Evolutionary conservation across 805 yeast genomes (phyloP), one percentile per base, ranked within the genome.

Genomic region (Yarrowia sp.): DNA sequence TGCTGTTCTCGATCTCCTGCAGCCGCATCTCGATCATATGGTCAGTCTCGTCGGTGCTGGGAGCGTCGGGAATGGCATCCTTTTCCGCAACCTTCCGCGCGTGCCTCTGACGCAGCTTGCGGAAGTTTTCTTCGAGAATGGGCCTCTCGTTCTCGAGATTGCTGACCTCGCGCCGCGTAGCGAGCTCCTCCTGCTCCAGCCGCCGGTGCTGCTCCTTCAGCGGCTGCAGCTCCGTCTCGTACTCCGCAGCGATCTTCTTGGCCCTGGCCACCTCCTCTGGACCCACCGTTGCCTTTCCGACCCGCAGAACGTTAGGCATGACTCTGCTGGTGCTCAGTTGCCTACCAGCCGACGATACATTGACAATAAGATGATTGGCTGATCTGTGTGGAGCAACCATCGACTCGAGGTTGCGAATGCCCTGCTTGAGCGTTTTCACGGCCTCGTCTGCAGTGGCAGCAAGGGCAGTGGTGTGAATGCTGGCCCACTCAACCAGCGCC

Each of bases 21-120:
- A 13, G 22, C 42, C 24, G 33, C 24, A 4, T 4, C 18, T 35
- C 42, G 31, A 51, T 51, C 18, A 22, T 16, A 3, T 22, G 42
- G 13, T 51, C 58, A 16, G 58, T 51, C 16, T 51, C 58, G 18
- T 51, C 58, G 10, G 42, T 24, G 36, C 29, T 33, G 9, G 42
- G 58, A 5, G 41, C 58, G n/a, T 51, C 58, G 9, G 58, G 58
- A 35, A 51, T 22, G 13, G 42, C 6, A 1, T 51, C 42, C 24
- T 13, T 51, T 9, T 27, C 51, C 3, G 35, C 7, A 1, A 44
- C 5, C n/a, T n/a, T n/a, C n/a, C n/a, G n/a, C n/a, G n/a, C n/a
- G n/a, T n/a, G n/a, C n/a, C n/a, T n/a, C n/a, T n/a, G n/a, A n/a
- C n/a, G n/a, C 16, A 46, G 25, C 44, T 12, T 4, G 5, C 14